phyloP scores from a whole-genome alignment of 2,329 filamentous ascomycete species.

The Monilinia laxa region DNA sequence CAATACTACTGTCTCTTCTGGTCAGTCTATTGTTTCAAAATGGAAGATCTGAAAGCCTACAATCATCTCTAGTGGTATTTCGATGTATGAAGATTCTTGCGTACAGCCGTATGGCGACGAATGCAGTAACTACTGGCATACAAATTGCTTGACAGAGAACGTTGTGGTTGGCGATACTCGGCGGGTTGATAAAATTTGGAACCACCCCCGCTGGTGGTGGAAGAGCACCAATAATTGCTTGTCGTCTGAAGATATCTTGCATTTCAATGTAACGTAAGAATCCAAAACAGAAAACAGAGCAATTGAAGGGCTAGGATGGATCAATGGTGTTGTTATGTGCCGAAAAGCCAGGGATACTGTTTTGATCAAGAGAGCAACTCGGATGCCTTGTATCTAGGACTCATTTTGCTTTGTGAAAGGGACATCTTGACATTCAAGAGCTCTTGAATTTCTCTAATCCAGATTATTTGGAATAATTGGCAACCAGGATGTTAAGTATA shows the following conservation, averaged over 20 bases:
- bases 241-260: not conserved
- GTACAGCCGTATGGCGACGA: not conserved
- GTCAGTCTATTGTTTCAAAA: not conserved
- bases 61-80: slow-evolving; percentile 1
- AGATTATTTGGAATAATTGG: too few relatives aligned
- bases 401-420: too few relatives aligned
- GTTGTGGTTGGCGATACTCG: slow-evolving; percentile 7
- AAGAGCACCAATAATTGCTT: slow-evolving; percentile 7
- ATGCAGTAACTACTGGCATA: not conserved
- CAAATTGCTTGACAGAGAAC: slow-evolving; percentile 9
- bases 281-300: not conserved
- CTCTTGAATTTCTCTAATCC: too few relatives aligned
- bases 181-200: slow-evolving; percentile 4
- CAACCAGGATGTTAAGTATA: too few relatives aligned
- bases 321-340: not conserved
- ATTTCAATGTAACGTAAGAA: not conserved
- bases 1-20: not conserved
- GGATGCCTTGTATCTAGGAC: too few relatives aligned
- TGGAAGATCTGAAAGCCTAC: not conserved
- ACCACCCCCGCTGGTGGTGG: not conserved
- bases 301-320: too few relatives aligned
- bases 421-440: too few relatives aligned
- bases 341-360: too few relatives aligned
- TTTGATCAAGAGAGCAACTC: not conserved
- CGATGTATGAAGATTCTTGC: not conserved